Evolutionary conservation across 257 asterid genomes (phyloP).

Genomic region (Galeopsis tetrahit): DNA sequence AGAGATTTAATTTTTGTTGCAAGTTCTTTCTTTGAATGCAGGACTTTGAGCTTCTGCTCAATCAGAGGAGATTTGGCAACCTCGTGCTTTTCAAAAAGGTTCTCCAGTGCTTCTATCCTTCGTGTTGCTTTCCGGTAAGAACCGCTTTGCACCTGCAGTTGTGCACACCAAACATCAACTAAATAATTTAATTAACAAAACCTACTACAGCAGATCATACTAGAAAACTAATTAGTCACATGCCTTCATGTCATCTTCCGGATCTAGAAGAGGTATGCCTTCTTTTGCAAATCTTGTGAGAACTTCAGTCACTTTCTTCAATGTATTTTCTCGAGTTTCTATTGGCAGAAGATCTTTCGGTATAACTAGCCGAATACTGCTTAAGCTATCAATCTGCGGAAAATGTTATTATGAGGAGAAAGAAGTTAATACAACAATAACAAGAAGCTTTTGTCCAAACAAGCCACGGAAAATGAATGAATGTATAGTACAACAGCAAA

Average conservation of each 20-base stretch:
- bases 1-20: slow-evolving; percentile 74
- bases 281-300: slow-evolving; percentile 76
- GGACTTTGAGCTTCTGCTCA: slow-evolving; percentile 84
- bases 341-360: slow-evolving; percentile 91
- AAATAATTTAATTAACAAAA: slow-evolving; percentile 7
- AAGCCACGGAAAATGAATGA: slow-evolving; percentile 4
- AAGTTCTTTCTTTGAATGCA: slow-evolving; percentile 86
- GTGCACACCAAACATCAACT: slow-evolving; percentile 30
- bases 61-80: slow-evolving; percentile 83
- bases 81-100: slow-evolving; percentile 83
- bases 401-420: slow-evolving; percentile 27
- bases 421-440: slow-evolving; percentile 17
- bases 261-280: slow-evolving; percentile 85
- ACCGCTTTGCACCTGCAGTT: slow-evolving; percentile 80
- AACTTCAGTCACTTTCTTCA: slow-evolving; percentile 85
- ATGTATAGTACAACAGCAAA: background rate
- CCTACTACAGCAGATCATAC: background rate
- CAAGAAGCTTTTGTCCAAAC: slow-evolving; percentile 9
- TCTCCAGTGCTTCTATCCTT: slow-evolving; percentile 90
- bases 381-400: slow-evolving; percentile 75
- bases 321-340: slow-evolving; percentile 86
- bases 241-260: slow-evolving; percentile 98
- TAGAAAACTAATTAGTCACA: slow-evolving; percentile 4
- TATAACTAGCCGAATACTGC: slow-evolving; percentile 71
- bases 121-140: slow-evolving; percentile 81